A percentile compares a stretch with the other conserved stretches of the same genome.
These are phyloP conservation scores for Globisporangium cylindrosporum DNA, from an alignment of 352 stramenopile genomes.

Conservation along the genomic window DNA sequence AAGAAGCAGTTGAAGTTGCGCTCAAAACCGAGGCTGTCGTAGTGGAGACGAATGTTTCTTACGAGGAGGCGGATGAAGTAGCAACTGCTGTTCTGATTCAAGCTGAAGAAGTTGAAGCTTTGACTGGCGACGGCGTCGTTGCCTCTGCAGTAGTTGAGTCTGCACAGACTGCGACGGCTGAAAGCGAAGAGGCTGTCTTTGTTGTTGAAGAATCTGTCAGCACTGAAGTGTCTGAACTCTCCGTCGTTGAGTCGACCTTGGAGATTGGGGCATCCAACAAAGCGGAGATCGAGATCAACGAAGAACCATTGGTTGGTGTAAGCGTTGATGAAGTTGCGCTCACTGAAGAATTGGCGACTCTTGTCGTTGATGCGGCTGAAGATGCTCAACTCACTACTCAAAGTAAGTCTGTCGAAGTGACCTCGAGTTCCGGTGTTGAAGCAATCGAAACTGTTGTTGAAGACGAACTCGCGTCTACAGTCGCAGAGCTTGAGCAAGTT, in stretches of 20 bases:
- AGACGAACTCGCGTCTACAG: background rate
- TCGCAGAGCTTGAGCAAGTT: background rate
- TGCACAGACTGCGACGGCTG: background rate
- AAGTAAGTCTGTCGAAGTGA: background rate
- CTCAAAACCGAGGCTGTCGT: background rate
- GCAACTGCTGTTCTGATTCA: background rate
- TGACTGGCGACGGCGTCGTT: background rate
- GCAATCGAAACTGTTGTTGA: background rate
- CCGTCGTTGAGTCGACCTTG: background rate
- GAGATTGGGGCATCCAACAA: background rate
- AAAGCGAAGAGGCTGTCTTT: background rate
- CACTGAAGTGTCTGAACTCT: background rate
- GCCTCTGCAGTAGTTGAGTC: background rate
- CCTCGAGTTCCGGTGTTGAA: background rate
- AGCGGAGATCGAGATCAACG: background rate
- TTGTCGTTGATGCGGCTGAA: background rate
- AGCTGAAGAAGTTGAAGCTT: background rate
- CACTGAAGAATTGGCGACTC: background rate
- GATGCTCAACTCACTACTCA: background rate
- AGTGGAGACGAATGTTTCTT: background rate
- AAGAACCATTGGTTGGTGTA: background rate
- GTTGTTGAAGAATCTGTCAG: background rate
- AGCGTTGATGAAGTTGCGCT: background rate
- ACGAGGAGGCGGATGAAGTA: background rate
- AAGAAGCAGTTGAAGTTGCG: background rate